Evolutionary conservation across 306 rosid genomes (phyloP).

Genomic region (Prunus mume): DNA sequence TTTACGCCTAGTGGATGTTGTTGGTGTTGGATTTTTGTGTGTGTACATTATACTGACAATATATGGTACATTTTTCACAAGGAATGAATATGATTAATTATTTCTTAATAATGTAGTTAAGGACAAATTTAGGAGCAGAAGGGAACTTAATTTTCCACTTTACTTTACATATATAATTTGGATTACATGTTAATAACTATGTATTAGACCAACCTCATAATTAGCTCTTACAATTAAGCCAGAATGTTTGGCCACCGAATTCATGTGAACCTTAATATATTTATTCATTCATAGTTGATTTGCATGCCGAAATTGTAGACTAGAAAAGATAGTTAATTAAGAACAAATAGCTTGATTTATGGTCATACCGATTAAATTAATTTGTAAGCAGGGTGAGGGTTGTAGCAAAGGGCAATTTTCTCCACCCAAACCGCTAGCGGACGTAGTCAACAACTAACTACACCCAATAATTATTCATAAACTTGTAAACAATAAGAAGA

Average conservation of each 20-base stretch:
- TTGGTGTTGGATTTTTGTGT: neutral
- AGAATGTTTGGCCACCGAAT: too few species aligned
- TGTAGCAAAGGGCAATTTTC: neutral
- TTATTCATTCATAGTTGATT: neutral
- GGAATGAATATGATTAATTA: neutral
- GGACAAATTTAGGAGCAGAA: too few species aligned
- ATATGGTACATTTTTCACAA: conserved; percentile 2
- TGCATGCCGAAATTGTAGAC: neutral
- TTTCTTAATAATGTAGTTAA: neutral
- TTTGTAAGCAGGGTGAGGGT: neutral
- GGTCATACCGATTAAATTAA: too few species aligned
- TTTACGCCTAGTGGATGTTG: neutral
- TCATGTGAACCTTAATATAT: too few species aligned
- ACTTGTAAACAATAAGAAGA: too few species aligned
- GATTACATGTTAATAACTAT: too few species aligned
- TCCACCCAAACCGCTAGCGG: neutral
- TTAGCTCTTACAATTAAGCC: neutral
- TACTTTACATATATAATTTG: too few species aligned
- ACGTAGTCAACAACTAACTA: neutral
- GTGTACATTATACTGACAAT: neutral
- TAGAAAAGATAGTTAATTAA: neutral
- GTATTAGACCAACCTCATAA: neutral
- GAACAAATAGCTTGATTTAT: neutral
- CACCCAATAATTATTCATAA: too few species aligned
- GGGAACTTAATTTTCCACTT: too few species aligned